These are phyloP conservation scores for Diaporthe citri DNA, from an alignment of 2,329 filamentous ascomycete species.

Conservation along the genomic window DNA sequence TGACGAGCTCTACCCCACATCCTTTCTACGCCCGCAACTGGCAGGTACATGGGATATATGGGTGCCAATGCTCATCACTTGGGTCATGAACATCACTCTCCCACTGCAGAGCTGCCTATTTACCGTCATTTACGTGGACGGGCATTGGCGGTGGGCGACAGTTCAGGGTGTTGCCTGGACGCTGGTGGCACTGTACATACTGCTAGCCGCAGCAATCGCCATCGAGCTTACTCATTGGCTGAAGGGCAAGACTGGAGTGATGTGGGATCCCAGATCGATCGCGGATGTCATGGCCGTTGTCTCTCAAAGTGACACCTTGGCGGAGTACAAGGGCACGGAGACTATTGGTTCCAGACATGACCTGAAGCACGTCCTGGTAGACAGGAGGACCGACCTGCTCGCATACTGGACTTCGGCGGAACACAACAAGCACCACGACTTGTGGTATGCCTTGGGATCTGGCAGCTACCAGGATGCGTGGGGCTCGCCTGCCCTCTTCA, in stretches of 20 bases:
- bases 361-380: constrained; percentile 65
- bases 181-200: constrained; percentile 78
- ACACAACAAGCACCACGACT: constrained; percentile 62
- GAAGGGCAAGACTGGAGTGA: constrained; percentile 76
- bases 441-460: constrained; percentile 83
- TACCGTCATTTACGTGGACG: constrained; percentile 69
- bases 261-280: constrained; percentile 87
- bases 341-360: constrained; percentile 65
- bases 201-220: constrained; percentile 70
- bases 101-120: constrained; percentile 86
- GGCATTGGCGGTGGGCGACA: constrained; percentile 82
- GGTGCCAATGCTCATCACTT: constrained; percentile 75
- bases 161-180: constrained; percentile 85
- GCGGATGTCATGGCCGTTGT: constrained; percentile 85
- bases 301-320: constrained; percentile 82
- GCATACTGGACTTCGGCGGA: constrained; percentile 86
- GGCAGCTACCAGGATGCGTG: constrained; percentile 40
- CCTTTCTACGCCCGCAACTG: constrained; percentile 73
- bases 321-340: constrained; percentile 79
- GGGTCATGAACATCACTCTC: constrained; percentile 83
- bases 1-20: constrained; percentile 75
- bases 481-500: constrained; percentile 33
- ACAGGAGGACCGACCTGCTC: constrained; percentile 76
- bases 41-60: constrained; percentile 76
- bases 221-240: constrained; percentile 75